Evolutionary conservation across 371 early-diverging fungal genomes (phyloP).

Genomic region (Globomyces sp.): DNA sequence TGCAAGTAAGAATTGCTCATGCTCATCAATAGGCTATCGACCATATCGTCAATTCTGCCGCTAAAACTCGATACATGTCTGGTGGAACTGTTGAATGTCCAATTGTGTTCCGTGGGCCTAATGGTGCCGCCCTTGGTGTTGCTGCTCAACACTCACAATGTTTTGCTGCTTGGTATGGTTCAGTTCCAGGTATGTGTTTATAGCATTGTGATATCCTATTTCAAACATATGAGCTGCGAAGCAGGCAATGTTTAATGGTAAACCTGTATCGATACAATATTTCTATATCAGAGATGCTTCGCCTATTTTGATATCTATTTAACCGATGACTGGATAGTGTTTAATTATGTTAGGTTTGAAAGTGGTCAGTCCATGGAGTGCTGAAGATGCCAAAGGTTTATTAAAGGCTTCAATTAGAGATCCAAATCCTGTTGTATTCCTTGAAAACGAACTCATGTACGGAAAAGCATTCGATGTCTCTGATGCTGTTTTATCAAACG

Average conservation of each 20-base stretch:
- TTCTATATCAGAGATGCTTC: background rate
- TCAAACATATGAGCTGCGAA: background rate
- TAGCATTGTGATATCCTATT: background rate
- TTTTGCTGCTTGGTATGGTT: slow-evolving; percentile 98
- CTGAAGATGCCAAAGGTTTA: slow-evolving; percentile 98
- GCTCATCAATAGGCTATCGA: slow-evolving; percentile 83
- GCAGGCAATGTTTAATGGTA: background rate
- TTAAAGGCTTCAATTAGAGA: slow-evolving; percentile 98
- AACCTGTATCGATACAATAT: too few species aligned
- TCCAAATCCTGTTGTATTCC: slow-evolving; percentile 96
- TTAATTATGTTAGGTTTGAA: slow-evolving; percentile 80
- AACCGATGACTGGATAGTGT: background rate
- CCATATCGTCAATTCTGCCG: slow-evolving; percentile 99
- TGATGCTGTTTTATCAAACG: slow-evolving; percentile 75
- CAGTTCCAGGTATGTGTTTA: slow-evolving; percentile 51
- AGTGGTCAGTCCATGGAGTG: slow-evolving; percentile 98
- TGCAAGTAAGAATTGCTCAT: slow-evolving; percentile 77
- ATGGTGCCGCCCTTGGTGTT: slow-evolving; percentile 98
- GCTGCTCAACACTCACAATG: slow-evolving; percentile 99
- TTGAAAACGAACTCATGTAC: slow-evolving; percentile 99
- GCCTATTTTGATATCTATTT: background rate
- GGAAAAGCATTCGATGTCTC: slow-evolving; percentile 84
- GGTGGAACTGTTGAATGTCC: slow-evolving; percentile 89
- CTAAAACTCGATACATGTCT: slow-evolving; percentile 99
- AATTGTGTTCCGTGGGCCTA: slow-evolving; percentile 99